These are phyloP conservation scores for Eucalyptus rudis DNA, from an alignment of 345 rosid species.

Conservation along the genomic window DNA sequence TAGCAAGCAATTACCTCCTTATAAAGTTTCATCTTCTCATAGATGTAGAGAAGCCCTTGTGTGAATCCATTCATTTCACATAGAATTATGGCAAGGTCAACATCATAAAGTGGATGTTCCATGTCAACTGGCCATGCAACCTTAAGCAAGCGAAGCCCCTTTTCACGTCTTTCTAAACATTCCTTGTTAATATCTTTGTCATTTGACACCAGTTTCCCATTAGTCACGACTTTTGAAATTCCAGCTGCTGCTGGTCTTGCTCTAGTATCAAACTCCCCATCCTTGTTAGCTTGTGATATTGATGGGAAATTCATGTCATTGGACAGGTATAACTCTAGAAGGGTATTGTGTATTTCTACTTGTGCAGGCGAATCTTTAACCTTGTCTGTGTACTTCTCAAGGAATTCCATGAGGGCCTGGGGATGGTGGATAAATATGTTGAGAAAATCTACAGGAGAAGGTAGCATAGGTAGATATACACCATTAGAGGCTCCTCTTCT, in stretches of 20 bases:
- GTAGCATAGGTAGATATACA: constrained; percentile 69
- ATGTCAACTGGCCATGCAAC: constrained; percentile 26
- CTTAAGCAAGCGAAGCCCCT: constrained; percentile 41
- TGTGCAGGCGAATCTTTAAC: constrained; percentile 99
- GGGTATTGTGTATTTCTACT: constrained; percentile 88
- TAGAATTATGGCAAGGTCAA: constrained; percentile 90
- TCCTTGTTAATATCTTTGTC: constrained; percentile 19
- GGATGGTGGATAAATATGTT: constrained; percentile 87
- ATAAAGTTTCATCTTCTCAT: constrained; percentile 93
- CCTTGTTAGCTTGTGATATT: constrained; percentile 32
- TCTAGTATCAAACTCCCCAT: constrained; percentile 23
- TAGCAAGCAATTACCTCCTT: constrained; percentile 98
- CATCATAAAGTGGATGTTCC: constrained; percentile 92
- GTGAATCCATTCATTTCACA: constrained; percentile 91
- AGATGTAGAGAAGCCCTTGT: constrained; percentile 79
- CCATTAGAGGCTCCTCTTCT: constrained; percentile 52
- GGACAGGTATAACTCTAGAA: constrained; percentile 83
- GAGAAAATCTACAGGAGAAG: constrained; percentile 96
- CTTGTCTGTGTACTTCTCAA: constrained; percentile 66
- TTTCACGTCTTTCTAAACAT: constrained; percentile 43
- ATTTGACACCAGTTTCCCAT: constrained; percentile 26
- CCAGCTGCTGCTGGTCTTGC: constrained; percentile 22
- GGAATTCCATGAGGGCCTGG: constrained; percentile 74
- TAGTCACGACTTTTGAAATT: constrained; percentile 16
- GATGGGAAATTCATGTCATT: constrained; percentile 84